These are phyloP conservation scores for Phytophthora fragariaefolia DNA, from an alignment of 352 stramenopile species.

Conservation along the genomic window DNA sequence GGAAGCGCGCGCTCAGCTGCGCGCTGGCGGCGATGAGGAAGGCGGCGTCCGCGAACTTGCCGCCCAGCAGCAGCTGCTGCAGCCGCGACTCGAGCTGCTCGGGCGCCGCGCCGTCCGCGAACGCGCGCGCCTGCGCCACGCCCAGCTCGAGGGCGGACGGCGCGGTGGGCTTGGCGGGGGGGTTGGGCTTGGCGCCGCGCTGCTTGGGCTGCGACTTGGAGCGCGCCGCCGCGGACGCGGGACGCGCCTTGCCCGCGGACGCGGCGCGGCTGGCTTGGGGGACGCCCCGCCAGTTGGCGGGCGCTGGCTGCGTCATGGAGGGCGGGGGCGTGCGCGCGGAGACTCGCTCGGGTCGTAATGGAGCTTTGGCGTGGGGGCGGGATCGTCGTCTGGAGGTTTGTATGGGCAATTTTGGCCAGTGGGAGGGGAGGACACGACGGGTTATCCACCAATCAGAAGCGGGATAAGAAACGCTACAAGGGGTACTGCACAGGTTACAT, in stretches of 20 bases:
- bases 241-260: conserved; percentile 24
- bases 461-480: conserved; percentile 1
- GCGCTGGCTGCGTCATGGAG: conserved; percentile 40
- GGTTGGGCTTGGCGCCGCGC: conserved; percentile 43
- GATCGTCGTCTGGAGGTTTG: conserved; percentile 11
- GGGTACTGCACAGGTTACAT: conserved; percentile 18
- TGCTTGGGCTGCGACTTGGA: conserved; percentile 67
- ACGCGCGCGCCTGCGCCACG: conserved; percentile 44
- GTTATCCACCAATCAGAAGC: conserved; percentile 20
- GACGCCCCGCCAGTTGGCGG: conserved; percentile 46
- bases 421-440: no score
- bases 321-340: background rate
- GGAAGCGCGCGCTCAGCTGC: conserved; percentile 69
- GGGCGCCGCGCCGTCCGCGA: conserved; percentile 40
- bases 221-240: conserved; percentile 17
- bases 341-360: background rate
- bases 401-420: conserved; percentile 14
- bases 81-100: conserved; percentile 63
- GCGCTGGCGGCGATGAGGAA: conserved; percentile 67
- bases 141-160: conserved; percentile 39
- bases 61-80: conserved; percentile 57
- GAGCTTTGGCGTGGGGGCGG: background rate
- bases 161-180: conserved; percentile 19
- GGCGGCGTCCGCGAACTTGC: conserved; percentile 65
- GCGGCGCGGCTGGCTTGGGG: conserved; percentile 13